phyloP scores from a whole-genome alignment of 352 stramenopile species.

The Chloridella minuta region DNA sequence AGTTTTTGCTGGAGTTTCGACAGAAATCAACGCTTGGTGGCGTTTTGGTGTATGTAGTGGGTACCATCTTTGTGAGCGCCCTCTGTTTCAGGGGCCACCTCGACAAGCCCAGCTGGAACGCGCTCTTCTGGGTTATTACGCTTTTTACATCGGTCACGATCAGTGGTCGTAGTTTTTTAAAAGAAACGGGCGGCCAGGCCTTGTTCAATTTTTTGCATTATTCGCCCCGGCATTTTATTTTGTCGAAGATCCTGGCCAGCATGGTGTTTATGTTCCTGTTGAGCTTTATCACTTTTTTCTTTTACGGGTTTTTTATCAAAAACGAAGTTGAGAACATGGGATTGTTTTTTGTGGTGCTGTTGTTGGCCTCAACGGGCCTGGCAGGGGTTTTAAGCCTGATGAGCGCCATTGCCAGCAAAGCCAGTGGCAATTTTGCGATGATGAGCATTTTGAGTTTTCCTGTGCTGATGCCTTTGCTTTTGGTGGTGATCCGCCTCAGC shows the following conservation, averaged over 20 bases:
- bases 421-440: neutral
- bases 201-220: neutral
- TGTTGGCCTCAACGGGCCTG: neutral
- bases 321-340: neutral
- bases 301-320: neutral
- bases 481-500: neutral
- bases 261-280: neutral
- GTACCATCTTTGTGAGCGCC: neutral
- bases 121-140: neutral
- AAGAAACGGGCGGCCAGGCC: neutral
- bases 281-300: slow-evolving; percentile 3
- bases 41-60: neutral
- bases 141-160: neutral
- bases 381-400: neutral
- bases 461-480: neutral
- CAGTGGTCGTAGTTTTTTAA: neutral
- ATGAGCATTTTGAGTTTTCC: neutral
- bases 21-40: neutral
- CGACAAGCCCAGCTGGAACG: neutral
- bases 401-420: neutral
- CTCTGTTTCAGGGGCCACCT: neutral
- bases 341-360: neutral
- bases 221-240: neutral
- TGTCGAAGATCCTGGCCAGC: neutral
- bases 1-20: neutral